Percentiles rank a stretch among this genome's conserved stretches.
phyloP scores from a whole-genome alignment of 139 green algal genomes.

The Coccomyxa sp. region DNA sequence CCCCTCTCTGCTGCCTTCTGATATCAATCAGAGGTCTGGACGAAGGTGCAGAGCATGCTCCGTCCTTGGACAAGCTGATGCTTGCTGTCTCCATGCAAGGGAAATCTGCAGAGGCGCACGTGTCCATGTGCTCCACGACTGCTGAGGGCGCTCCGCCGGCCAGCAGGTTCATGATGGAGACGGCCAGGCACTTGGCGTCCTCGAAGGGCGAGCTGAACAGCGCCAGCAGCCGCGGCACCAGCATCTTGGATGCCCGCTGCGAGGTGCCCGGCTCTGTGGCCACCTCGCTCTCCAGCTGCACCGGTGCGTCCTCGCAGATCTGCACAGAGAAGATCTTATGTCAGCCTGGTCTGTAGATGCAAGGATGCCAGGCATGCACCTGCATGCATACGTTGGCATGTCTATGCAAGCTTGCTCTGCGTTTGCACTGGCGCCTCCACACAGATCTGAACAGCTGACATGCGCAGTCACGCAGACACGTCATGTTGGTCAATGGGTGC shows the following conservation, averaged over 20 bases:
- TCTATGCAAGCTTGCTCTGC: not conserved
- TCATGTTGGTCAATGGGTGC: too few species aligned
- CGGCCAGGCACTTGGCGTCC: conserved; percentile 39
- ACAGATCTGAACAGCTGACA: not conserved
- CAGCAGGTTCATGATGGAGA: conserved; percentile 73
- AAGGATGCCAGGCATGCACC: not conserved
- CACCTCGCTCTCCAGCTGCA: conserved; percentile 59
- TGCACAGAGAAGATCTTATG: conserved; percentile 24
- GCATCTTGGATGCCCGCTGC: conserved; percentile 24
- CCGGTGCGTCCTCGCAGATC: conserved; percentile 63
- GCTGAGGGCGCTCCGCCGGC: conserved; percentile 51
- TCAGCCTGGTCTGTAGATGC: not conserved
- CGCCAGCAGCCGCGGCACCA: conserved; percentile 69
- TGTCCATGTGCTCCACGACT: conserved; percentile 53
- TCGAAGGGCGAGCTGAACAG: conserved; percentile 39
- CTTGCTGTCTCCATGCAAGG: too few species aligned
- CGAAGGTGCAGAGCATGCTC: too few species aligned
- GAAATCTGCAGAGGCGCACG: conserved; percentile 24
- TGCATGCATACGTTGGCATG: too few species aligned
- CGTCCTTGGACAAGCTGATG: too few species aligned
- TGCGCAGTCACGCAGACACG: too few species aligned
- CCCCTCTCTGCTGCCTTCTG: too few species aligned
- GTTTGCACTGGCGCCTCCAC: not conserved
- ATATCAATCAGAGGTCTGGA: too few species aligned
- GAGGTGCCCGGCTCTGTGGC: conserved; percentile 1